phyloP scores from a whole-genome alignment of 2,329 filamentous ascomycete species.

The Fusarium sp. region DNA sequence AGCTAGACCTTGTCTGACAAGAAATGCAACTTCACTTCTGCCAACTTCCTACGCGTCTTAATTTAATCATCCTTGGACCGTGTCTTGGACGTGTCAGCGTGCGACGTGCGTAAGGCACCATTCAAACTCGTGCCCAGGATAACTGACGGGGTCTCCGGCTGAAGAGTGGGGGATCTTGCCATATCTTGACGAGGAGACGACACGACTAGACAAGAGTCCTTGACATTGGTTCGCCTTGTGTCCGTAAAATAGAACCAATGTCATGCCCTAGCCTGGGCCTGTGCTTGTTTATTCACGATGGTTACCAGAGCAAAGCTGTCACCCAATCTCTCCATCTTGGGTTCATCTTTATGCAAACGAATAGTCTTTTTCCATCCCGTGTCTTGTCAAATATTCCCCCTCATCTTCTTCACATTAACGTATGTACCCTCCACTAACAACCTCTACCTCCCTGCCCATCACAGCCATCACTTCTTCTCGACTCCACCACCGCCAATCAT shows the following conservation, averaged over 20 bases:
- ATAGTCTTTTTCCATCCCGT: neutral
- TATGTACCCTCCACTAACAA: slow-evolving; percentile 18
- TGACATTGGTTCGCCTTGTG: neutral
- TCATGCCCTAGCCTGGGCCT: slow-evolving; percentile 29
- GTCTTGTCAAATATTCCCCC: slow-evolving; percentile 1
- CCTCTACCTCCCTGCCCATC: slow-evolving; percentile 21
- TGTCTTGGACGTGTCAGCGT: slow-evolving; percentile 5
- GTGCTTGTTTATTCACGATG: slow-evolving; percentile 35
- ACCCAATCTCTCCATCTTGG: slow-evolving; percentile 14
- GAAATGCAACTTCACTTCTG: slow-evolving; percentile 8
- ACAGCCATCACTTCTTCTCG: slow-evolving; percentile 26
- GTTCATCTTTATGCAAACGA: slow-evolving; percentile 4
- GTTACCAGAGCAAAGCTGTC: slow-evolving; percentile 25
- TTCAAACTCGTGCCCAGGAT: neutral
- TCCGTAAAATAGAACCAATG: neutral
- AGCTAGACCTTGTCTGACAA: neutral
- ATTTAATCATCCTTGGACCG: slow-evolving; percentile 17
- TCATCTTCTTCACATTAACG: slow-evolving; percentile 1
- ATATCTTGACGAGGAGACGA: neutral
- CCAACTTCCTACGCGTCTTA: slow-evolving; percentile 9
- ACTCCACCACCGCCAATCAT: slow-evolving; percentile 44
- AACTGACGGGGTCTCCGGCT: slow-evolving; percentile 24
- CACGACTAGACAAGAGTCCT: neutral
- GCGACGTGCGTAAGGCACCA: neutral
- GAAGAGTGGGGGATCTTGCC: slow-evolving; percentile 20